phyloP scores from a whole-genome alignment of 164 flowering plant species.

The Vitis labrusca region DNA sequence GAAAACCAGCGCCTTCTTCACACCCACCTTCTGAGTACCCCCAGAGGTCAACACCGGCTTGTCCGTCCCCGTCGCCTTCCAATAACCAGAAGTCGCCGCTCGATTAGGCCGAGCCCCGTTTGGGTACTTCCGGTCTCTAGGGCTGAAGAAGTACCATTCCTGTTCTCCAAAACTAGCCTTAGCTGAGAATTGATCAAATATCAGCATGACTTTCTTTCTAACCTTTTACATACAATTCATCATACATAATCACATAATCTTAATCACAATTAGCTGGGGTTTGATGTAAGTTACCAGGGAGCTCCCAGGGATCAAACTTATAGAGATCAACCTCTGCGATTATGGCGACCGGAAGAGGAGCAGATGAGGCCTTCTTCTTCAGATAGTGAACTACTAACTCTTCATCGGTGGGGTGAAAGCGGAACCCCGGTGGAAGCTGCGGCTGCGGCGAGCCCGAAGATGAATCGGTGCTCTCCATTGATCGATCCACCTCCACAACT shows the following conservation, averaged over 20 bases:
- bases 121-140: slow-evolving; percentile 87
- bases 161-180: slow-evolving; percentile 86
- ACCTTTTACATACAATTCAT: too few relatives aligned
- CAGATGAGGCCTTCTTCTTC: slow-evolving; percentile 55
- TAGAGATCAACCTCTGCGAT: slow-evolving; percentile 81
- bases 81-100: slow-evolving; percentile 90
- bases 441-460: slow-evolving; percentile 59
- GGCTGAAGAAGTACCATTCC: slow-evolving; percentile 95
- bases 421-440: slow-evolving; percentile 81
- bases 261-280: neutral
- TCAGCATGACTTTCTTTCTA: too few relatives aligned
- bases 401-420: slow-evolving; percentile 88
- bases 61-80: slow-evolving; percentile 99
- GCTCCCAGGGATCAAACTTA: slow-evolving; percentile 89
- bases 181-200: slow-evolving; percentile 30
- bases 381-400: slow-evolving; percentile 85
- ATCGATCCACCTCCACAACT: neutral
- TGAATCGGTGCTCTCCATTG: slow-evolving; percentile 62
- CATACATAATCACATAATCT: neutral
- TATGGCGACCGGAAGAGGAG: slow-evolving; percentile 73
- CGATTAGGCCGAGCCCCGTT: slow-evolving; percentile 89
- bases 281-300: slow-evolving; percentile 51
- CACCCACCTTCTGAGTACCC: slow-evolving; percentile 77
- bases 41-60: slow-evolving; percentile 71
- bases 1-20: slow-evolving; percentile 88